Evolutionary conservation across 2,329 filamentous ascomycete species (phyloP), one percentile per base, ranked within the genome.

Genomic region (Emericellopsis cladophorae): DNA sequence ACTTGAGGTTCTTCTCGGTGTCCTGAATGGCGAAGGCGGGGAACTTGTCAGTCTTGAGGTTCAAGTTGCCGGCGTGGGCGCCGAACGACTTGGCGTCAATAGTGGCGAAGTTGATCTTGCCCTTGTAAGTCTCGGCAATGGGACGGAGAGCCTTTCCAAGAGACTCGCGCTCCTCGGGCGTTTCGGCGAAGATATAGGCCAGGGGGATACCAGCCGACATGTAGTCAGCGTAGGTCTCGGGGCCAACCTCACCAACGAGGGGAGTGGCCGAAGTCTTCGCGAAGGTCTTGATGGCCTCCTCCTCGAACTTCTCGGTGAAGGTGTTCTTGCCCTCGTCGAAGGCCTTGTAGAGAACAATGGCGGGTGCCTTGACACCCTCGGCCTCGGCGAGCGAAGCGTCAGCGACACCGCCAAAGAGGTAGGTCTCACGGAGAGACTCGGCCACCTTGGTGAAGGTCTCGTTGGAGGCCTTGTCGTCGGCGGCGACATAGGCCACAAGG

Each of bases 1-100:
- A 98, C 74, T 98, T 98, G 67, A 84, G 79, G 76, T 95, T 95
- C 78, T 94, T 95, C 62, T 75, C 73, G 41, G 81, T 87, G 61
- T 95, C 86, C 70, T 98, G 92, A 62, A 98, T 96, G 57, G 89
- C 92, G 66, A 98, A 98, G 46, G 90, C 82, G 46, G 92, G 92
- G 81, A 93, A 98, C 65, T 87, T 84, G 71, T 90, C 84, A 46
- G 84, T 76, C 68, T 94, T 87, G 48, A 98, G 84, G 79, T 98
- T 98, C 52, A 98, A 78, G 79, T 98, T 98, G 56, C 77, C 79
- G 52, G 87, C 89, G 68, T 98, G 92, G 52, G 90, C 88, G 60
- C 92, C 92, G 59, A 93, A 98, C 45, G 84, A 66, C 72, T 85
- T 86, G 51, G 92, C 89, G 59, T 98, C 92, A 55, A 98, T 96